Conservation (phyloP, 1,284 basidiomycete genomes). For the Ganoderma leucocontextum region DNA sequence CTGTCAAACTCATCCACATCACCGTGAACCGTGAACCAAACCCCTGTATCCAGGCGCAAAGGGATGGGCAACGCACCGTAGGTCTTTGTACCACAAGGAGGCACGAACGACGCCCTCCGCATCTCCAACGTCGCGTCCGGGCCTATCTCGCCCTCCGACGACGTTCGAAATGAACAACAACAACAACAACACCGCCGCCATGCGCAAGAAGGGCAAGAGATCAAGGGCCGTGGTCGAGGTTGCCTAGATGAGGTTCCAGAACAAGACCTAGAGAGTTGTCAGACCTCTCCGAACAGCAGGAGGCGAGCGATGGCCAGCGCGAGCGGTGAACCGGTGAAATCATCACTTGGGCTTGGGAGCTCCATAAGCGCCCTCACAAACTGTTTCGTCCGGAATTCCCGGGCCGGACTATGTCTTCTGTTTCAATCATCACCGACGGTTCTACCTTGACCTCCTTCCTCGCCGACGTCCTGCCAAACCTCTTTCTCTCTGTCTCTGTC, state of each 20-base stretch:
- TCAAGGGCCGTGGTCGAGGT: neutral
- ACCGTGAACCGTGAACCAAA: constrained; percentile 64
- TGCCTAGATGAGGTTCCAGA: neutral
- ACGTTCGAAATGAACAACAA: no score
- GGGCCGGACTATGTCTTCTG: no score
- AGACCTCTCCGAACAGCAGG: constrained; percentile 30
- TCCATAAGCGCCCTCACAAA: no score
- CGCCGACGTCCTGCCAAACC: no score
- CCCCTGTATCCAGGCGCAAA: constrained; percentile 54
- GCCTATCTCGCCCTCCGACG: constrained; percentile 12
- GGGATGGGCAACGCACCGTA: constrained; percentile 66
- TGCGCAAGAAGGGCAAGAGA: constrained; percentile 11
- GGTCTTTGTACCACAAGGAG: constrained; percentile 62
- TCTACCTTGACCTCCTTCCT: no score
- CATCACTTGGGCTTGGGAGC: no score
- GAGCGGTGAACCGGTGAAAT: constrained; percentile 44
- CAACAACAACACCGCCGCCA: constrained; percentile 14
- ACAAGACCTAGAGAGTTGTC: constrained; percentile 27
- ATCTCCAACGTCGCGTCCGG: constrained; percentile 35
- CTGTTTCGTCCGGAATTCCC: no score
- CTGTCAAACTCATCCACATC: constrained; percentile 63
- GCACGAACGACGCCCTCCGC: constrained; percentile 34
- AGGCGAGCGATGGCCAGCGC: constrained; percentile 29
- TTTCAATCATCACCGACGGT: no score
- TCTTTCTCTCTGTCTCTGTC: no score